Evolutionary conservation across 306 rosid genomes (phyloP), one percentile per base, ranked within the genome.

Genomic region (Cyamopsis tetragonoloba): DNA sequence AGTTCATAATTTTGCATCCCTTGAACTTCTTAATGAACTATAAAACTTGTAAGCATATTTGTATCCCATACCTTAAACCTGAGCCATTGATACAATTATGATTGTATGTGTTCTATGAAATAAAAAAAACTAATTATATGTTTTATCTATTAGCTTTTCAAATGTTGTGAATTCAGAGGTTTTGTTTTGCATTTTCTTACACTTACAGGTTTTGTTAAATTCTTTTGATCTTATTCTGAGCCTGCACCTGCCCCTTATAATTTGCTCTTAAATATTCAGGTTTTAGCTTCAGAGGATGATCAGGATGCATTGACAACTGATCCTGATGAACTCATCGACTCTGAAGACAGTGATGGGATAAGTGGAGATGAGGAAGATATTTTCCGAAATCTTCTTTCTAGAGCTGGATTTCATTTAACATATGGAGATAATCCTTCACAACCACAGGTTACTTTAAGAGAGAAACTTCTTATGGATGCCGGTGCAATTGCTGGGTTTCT

Each of bases 281-380:
- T 95, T 78, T 88, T 90, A 50, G 99, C 99, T 44, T 90, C 95
- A 24, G 97, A 95, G 70, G 96, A 90, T 68, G 97, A 95, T 72
- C 99, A 88, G 70, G 97, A 95, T 86, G 99, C 95, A 44, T 80
- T 95, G 86, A 88, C 99, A 57, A 95, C 97, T 43, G 99, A 95
- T 82, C 99, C 99, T 31, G 97, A 95, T 71, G 99, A 90, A 56
- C 91, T 88, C 32, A 62, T 88, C 12, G 99, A 95, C 69, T 95
- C 99, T 61, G 99, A 95, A 77, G 99, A 88, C 62, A 88, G 99
- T 73, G 96, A 90, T 80, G 97, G 95, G 80, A 82, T 95, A 34
- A 87, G 99, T 79, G 97, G 96, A 30, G 97, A 95, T 27, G 99
- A 95, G 82, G 99, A 95, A 81, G 97, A 95, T 84, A 83, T 95